Conservation (phyloP, 768 basidiomycete species). For the Agrocybe praecox region DNA sequence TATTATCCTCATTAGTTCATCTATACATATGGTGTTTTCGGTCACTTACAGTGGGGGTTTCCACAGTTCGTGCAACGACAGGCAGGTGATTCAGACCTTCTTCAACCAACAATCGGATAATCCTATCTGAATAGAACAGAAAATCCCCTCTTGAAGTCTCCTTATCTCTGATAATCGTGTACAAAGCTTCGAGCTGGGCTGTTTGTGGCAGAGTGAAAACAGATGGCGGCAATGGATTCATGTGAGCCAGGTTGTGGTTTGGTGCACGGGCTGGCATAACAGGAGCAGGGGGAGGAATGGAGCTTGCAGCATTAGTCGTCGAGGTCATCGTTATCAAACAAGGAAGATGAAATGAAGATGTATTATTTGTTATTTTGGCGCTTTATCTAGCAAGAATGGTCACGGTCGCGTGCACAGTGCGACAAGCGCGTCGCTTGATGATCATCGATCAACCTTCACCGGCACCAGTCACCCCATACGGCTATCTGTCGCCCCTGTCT, state of each 20-base stretch:
- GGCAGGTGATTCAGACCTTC: slow-evolving; percentile 89
- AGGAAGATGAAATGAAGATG: background rate
- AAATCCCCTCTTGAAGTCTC: slow-evolving; percentile 92
- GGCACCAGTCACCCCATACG: background rate
- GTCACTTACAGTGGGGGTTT: slow-evolving; percentile 76
- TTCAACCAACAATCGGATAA: slow-evolving; percentile 82
- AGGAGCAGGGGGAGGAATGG: slow-evolving; percentile 17
- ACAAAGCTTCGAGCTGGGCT: slow-evolving; percentile 90
- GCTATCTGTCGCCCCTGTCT: background rate
- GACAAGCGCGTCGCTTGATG: background rate
- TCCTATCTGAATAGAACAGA: slow-evolving; percentile 92
- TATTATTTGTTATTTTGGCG: background rate
- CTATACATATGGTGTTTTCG: background rate
- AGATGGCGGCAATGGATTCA: slow-evolving; percentile 65
- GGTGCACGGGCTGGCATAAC: slow-evolving; percentile 31
- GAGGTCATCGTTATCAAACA: background rate
- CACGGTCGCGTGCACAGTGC: background rate
- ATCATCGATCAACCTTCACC: background rate
- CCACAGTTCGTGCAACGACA: slow-evolving; percentile 69
- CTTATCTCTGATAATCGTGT: slow-evolving; percentile 93
- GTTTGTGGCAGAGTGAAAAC: slow-evolving; percentile 92
- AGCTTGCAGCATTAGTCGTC: background rate
- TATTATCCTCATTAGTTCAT: background rate
- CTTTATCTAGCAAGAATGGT: background rate
- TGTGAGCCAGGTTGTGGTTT: slow-evolving; percentile 38